Conservation (phyloP, 108 stramenopile species). For the Conticribra guillardii region DNA sequence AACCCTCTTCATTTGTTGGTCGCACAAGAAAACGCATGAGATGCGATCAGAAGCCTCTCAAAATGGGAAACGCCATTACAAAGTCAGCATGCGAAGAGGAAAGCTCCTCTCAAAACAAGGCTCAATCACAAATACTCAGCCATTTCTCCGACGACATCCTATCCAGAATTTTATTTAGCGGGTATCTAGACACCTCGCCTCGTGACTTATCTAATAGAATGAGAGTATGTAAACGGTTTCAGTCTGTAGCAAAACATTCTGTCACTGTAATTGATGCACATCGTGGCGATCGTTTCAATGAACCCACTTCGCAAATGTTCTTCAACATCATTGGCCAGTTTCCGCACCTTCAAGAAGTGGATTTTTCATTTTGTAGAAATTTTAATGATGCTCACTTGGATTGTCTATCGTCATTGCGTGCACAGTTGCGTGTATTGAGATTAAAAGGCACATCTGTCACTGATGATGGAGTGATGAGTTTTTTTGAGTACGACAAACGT, state of each 20-base stretch:
- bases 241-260: slow-evolving; percentile 2
- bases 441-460: slow-evolving; percentile 10
- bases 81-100: neutral
- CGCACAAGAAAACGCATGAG: too few relatives aligned
- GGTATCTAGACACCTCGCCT: slow-evolving; percentile 16
- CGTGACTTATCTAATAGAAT: neutral
- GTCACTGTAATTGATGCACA: slow-evolving; percentile 1
- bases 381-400: slow-evolving; percentile 12
- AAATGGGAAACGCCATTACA: neutral
- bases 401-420: slow-evolving; percentile 1
- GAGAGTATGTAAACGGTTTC: slow-evolving; percentile 14
- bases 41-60: neutral
- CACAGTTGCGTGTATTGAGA: slow-evolving; percentile 11
- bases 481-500: slow-evolving; percentile 3
- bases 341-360: neutral
- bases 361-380: slow-evolving; percentile 13
- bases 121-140: neutral
- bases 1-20: too few relatives aligned
- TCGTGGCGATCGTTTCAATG: neutral
- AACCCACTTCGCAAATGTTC: neutral
- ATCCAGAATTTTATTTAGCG: slow-evolving; percentile 21
- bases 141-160: slow-evolving; percentile 14
- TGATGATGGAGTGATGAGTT: slow-evolving; percentile 6
- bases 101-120: neutral
- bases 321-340: slow-evolving; percentile 7